Evolutionary conservation across 2,329 filamentous ascomycete species (phyloP), one percentile per base, ranked within the genome.

Genomic region (Gnomoniopsis smithogilvyi): DNA sequence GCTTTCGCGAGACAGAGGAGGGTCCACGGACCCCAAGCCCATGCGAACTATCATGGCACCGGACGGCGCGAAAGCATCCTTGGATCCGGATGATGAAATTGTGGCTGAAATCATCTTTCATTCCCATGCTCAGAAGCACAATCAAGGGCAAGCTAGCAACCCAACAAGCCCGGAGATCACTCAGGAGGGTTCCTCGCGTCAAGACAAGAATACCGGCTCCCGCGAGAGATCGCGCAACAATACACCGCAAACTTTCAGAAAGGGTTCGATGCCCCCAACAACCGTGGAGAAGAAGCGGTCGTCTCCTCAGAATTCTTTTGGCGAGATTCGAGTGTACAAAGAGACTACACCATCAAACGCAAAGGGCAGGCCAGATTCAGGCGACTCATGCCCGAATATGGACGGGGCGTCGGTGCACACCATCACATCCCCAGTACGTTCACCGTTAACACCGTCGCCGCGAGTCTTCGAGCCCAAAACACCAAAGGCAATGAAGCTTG

Each of bases 401-500:
- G 52, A 48, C 14, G 53, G 26, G 14, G 26, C 47, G 7, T 60
- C 58, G 2, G 21, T 59, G 1, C 52, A 58, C 38, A 53, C 43
- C 30, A 8, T 54, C 34, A 33, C 43, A 1, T 22, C 51, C 21
- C 17, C 50, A 11, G n/a, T n/a, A 7, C 22, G 24, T 11, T 57
- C 49, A 3, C 58, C 54, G 14, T 43, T 46, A 19, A 57, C 64
- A 2, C 64, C 64, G 1, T 51, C 65, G 8, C 62, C 64, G 6
- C 62, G 64, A 1, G 50, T 30, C 0, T 71, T 68, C 22, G 67
- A 69, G n/a, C 69, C 70, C 1, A 61, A 55, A 4, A 73, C 70
- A 1, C 71, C 70, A 0, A 70, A 64, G 45, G 70, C 70, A 1
- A 71, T 72, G 69, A 51, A 33, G 14, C 47, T 61, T 12, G n/a